Percentiles rank a stretch among this genome's conserved stretches.
Evolutionary conservation across 1,139 yeast genomes (phyloP).

Genomic region (Saccharomycopsis hybrid): DNA sequence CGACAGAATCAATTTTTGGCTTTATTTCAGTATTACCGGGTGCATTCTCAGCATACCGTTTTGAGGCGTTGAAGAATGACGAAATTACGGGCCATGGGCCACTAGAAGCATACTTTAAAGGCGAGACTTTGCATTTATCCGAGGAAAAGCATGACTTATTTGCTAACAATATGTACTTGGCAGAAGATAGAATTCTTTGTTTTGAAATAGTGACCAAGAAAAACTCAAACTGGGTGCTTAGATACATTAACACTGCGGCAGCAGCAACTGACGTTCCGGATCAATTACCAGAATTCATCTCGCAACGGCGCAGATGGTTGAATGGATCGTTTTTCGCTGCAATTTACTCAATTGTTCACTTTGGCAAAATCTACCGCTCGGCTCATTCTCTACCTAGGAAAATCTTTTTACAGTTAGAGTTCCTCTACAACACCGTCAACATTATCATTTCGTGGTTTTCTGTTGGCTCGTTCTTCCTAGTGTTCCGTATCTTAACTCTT

Average conservation of each 20-base stretch:
- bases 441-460: slow-evolving; percentile 77
- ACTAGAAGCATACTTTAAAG: slow-evolving; percentile 81
- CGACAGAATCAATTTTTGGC: slow-evolving; percentile 84
- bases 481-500: slow-evolving; percentile 70
- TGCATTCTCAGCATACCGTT: slow-evolving; percentile 87
- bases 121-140: slow-evolving; percentile 53
- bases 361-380: slow-evolving; percentile 66
- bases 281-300: slow-evolving; percentile 73
- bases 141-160: slow-evolving; percentile 63
- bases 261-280: slow-evolving; percentile 98
- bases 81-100: slow-evolving; percentile 73
- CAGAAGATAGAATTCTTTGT: slow-evolving; percentile 92
- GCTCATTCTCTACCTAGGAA: slow-evolving; percentile 71
- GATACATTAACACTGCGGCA: slow-evolving; percentile 82
- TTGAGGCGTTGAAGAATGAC: slow-evolving; percentile 62
- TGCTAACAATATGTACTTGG: slow-evolving; percentile 89
- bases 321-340: slow-evolving; percentile 98
- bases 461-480: slow-evolving; percentile 72
- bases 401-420: slow-evolving; percentile 67
- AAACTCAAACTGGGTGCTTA: slow-evolving; percentile 76
- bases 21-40: slow-evolving; percentile 89
- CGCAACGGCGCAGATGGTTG: slow-evolving; percentile 93
- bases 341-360: slow-evolving; percentile 71
- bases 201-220: slow-evolving; percentile 86
- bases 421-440: slow-evolving; percentile 63